Evolutionary conservation across 2,329 filamentous ascomycete species (phyloP).

Genomic region (Trichoderma brevicompactum): DNA sequence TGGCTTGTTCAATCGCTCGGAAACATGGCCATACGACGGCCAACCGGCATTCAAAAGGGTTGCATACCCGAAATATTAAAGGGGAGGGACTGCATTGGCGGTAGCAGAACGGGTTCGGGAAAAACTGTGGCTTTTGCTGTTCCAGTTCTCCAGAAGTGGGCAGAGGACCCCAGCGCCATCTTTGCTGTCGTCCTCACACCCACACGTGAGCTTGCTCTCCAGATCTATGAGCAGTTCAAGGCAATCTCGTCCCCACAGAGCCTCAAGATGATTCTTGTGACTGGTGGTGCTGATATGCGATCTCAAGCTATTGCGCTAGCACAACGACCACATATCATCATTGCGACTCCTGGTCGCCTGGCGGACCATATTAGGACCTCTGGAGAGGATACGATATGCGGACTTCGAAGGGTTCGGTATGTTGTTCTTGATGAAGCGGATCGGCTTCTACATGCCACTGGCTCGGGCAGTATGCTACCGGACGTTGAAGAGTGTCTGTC

Average conservation of each 20-base stretch:
- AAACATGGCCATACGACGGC: slow-evolving; percentile 79
- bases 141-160: slow-evolving; percentile 92
- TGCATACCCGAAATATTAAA: slow-evolving; percentile 93
- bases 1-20: slow-evolving; percentile 85
- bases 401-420: slow-evolving; percentile 76
- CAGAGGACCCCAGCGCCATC: slow-evolving; percentile 87
- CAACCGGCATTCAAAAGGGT: slow-evolving; percentile 89
- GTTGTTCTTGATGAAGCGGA: slow-evolving; percentile 97
- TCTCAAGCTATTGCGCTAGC: slow-evolving; percentile 83
- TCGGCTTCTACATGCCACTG: slow-evolving; percentile 74
- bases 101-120: slow-evolving; percentile 91
- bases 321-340: slow-evolving; percentile 84
- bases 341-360: slow-evolving; percentile 89
- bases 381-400: slow-evolving; percentile 86
- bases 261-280: slow-evolving; percentile 87
- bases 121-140: slow-evolving; percentile 97
- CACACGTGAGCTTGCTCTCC: slow-evolving; percentile 87
- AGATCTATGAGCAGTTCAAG: slow-evolving; percentile 95
- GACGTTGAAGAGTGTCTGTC: slow-evolving; percentile 89
- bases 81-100: slow-evolving; percentile 92
- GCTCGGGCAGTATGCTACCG: slow-evolving; percentile 85
- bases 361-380: slow-evolving; percentile 93
- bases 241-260: slow-evolving; percentile 87
- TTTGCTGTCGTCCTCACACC: slow-evolving; percentile 89
- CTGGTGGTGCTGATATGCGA: slow-evolving; percentile 91